Evolutionary conservation across 345 rosid species (phyloP).

Genomic region (Isatis tinctoria): DNA sequence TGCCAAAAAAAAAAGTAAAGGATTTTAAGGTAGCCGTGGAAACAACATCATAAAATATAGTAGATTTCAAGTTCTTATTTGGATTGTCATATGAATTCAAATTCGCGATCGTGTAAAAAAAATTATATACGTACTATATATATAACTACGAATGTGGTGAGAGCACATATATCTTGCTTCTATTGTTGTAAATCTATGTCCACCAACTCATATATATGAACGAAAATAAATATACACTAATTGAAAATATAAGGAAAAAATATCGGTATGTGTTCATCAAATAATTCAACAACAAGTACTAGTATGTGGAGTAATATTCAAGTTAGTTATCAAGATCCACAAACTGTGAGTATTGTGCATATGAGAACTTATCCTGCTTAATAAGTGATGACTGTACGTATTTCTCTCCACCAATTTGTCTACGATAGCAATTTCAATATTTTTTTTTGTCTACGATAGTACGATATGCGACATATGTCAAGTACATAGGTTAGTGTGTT

Average conservation of each 20-base stretch:
- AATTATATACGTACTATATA: background rate
- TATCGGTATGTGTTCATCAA: too few relatives aligned
- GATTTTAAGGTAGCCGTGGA: background rate
- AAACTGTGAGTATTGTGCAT: background rate
- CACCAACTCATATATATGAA: background rate
- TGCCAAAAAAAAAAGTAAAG: too few relatives aligned
- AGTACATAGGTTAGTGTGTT: background rate
- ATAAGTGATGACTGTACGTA: background rate
- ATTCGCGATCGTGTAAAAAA: background rate
- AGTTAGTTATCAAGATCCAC: background rate
- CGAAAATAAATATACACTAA: background rate
- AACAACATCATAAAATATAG: background rate
- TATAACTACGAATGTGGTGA: background rate
- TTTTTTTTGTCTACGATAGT: background rate
- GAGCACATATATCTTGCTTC: background rate
- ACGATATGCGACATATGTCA: background rate
- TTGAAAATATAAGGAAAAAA: background rate
- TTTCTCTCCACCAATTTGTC: background rate
- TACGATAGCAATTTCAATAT: too few relatives aligned
- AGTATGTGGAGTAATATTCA: background rate
- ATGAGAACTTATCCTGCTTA: background rate
- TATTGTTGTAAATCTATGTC: background rate
- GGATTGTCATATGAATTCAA: background rate
- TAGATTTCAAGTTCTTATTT: background rate
- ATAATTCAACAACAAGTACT: background rate